These are phyloP conservation scores for Teratosphaeria zuluensis DNA, from an alignment of 2,329 filamentous ascomycete genomes.

Conservation along the genomic window DNA sequence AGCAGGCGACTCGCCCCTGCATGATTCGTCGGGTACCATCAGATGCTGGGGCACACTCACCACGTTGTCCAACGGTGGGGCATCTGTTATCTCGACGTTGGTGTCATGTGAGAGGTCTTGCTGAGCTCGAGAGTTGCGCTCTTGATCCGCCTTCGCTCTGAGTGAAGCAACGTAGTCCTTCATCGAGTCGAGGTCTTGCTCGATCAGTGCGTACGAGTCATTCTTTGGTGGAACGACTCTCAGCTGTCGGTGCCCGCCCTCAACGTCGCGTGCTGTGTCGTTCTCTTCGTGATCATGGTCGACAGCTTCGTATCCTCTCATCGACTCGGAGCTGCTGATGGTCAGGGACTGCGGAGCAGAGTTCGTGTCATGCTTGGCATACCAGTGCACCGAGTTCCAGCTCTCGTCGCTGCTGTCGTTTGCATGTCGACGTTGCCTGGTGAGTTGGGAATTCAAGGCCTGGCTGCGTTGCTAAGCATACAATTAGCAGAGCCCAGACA, in stretches of 20 bases:
- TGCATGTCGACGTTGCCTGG: background rate
- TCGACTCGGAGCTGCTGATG: background rate
- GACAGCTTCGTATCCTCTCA: background rate
- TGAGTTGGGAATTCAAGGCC: background rate
- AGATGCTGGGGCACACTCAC: background rate
- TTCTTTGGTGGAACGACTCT: background rate
- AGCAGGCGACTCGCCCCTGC: conserved; percentile 3
- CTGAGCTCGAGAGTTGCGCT: background rate
- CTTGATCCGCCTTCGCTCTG: background rate
- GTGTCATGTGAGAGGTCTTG: background rate
- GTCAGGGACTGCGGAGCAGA: background rate
- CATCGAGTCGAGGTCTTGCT: conserved; percentile 14
- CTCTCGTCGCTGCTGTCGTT: background rate
- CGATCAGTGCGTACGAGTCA: conserved; percentile 11
- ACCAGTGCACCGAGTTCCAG: background rate
- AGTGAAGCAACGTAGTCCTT: conserved; percentile 11
- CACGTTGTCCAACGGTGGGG: background rate
- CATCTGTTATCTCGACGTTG: background rate
- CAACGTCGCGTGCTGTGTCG: background rate
- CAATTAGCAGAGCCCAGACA: background rate
- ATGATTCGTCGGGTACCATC: background rate
- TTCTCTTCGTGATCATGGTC: background rate
- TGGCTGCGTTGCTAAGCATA: background rate
- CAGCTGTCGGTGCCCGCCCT: background rate
- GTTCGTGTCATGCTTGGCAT: background rate